These are phyloP conservation scores for Pythium guiyangense DNA, from an alignment of 352 stramenopile genomes.

Conservation along the genomic window DNA sequence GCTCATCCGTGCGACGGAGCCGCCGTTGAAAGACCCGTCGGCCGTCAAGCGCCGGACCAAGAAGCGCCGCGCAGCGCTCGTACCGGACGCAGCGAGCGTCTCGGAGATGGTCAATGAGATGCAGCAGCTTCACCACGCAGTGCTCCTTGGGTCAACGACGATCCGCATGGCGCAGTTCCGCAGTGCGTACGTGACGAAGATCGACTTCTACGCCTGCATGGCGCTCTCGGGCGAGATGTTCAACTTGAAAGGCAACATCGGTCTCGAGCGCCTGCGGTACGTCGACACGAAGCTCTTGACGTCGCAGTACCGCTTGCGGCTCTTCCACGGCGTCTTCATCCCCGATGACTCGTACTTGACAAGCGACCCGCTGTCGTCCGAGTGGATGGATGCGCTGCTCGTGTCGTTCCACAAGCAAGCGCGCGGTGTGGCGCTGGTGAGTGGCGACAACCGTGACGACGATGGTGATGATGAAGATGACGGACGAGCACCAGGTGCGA, in stretches of 20 bases:
- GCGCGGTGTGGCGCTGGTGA: not conserved
- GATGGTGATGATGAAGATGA: not conserved
- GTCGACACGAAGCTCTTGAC: conserved; percentile 66
- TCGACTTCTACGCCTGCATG: conserved; percentile 84
- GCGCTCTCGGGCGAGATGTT: conserved; percentile 72
- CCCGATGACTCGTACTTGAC: conserved; percentile 63
- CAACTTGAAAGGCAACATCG: conserved; percentile 83
- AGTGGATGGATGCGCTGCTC: conserved; percentile 80
- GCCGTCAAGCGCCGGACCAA: conserved; percentile 19
- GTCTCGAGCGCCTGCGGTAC: conserved; percentile 68
- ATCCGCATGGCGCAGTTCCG: conserved; percentile 79
- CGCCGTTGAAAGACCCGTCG: conserved; percentile 56
- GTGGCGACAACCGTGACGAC: not conserved
- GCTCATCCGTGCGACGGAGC: conserved; percentile 68
- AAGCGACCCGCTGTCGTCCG: conserved; percentile 54
- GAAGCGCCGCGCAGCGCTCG: conserved; percentile 35
- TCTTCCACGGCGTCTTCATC: conserved; percentile 69
- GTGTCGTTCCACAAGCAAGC: conserved; percentile 25
- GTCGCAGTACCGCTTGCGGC: conserved; percentile 51
- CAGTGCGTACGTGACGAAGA: conserved; percentile 80
- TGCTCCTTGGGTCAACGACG: conserved; percentile 66
- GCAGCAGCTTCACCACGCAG: conserved; percentile 28
- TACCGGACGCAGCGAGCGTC: conserved; percentile 21
- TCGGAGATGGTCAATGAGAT: conserved; percentile 35
- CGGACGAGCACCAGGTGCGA: not conserved